phyloP scores from a whole-genome alignment of 768 basidiomycete genomes.

The Boletus speciosus region DNA sequence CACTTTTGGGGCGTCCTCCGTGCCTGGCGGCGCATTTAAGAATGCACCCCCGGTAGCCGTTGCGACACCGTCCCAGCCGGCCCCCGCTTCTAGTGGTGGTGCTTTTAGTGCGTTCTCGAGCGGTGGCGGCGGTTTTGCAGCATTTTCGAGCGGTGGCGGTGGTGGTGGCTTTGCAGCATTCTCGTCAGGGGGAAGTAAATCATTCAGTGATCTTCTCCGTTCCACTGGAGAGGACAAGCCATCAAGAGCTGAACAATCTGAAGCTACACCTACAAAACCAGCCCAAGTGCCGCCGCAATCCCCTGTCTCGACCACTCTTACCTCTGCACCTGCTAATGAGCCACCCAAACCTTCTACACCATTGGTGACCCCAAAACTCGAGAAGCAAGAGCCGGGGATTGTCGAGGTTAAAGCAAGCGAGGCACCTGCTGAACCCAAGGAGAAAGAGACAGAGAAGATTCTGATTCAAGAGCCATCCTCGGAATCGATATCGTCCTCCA shows the following conservation, averaged over 20 bases:
- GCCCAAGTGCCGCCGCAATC: background rate
- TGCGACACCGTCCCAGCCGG: conserved; percentile 6
- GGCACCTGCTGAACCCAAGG: conserved; percentile 2
- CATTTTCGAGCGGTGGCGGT: conserved; percentile 38
- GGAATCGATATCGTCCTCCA: conserved; percentile 40
- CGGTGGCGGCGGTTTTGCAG: conserved; percentile 44
- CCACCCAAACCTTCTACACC: conserved; percentile 1
- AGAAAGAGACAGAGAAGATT: conserved; percentile 5
- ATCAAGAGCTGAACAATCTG: conserved; percentile 16
- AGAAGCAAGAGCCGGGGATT: background rate
- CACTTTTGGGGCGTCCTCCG: conserved; percentile 40
- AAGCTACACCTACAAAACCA: conserved; percentile 12
- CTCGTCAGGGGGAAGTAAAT: conserved; percentile 42
- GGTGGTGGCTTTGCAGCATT: conserved; percentile 53
- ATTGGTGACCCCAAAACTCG: background rate
- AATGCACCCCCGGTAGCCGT: conserved; percentile 15
- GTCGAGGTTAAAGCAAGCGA: conserved; percentile 1
- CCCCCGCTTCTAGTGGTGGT: conserved; percentile 13
- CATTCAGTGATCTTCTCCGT: conserved; percentile 63
- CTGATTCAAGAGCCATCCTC: conserved; percentile 14
- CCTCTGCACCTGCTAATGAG: conserved; percentile 13
- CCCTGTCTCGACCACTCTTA: conserved; percentile 11
- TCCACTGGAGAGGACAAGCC: conserved; percentile 29
- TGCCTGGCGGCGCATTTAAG: conserved; percentile 23
- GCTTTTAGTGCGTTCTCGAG: conserved; percentile 32